Base-by-base conservation (phyloP, 2,329 filamentous ascomycete species). In the Diaporthe batatas region DNA sequence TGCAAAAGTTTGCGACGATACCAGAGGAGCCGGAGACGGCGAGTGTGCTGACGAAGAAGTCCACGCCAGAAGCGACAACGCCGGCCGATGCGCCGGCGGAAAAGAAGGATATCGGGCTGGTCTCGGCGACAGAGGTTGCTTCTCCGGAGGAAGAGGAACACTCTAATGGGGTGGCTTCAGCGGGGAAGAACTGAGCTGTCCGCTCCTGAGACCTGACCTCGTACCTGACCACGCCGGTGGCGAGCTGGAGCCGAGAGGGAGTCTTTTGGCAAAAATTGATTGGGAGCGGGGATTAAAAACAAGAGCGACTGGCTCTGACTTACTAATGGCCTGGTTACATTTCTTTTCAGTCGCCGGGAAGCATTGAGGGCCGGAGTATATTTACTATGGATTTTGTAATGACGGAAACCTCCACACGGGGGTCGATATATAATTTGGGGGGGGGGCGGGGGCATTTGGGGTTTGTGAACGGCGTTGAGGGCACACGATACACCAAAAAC, bases 1-100 rank as follows among this genome's bases (percentile, higher is more conserved):
- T 97, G 16, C 94, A 92, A 79, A 94, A 94, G 79, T 96, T 94
- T 80, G 90, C 93, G 5, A 94, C 94, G 0, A 97, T 96, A 39
- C 90, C 88, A 0, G 94, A 96, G 79, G 93, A 95, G 80, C 86
- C 87, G 25, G 85, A 87, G 76, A 84, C 80, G 44, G 73, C 81
- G 6, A 81, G 82, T 44, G 23, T 73, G n/a, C 51, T 81, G 49
- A 80, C 80, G 0, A 79, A 76, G 34, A 82, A 79, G 72, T 80
- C 79, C 23, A 81, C 80, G 34, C 79, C 79, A 0, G 77, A 78
- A 12, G 77, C 76, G 51, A 73, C 73, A 51, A 68, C 76, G 6
- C 75, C 76, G 10, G 73, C 53, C 32, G 72, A 49, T 3, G 21
- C 29, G n/a, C 18, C 25, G 25, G 18, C 21, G 25, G 69, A 71